Evolutionary conservation across 345 rosid species (phyloP).

Genomic region (Microcos paniculata): DNA sequence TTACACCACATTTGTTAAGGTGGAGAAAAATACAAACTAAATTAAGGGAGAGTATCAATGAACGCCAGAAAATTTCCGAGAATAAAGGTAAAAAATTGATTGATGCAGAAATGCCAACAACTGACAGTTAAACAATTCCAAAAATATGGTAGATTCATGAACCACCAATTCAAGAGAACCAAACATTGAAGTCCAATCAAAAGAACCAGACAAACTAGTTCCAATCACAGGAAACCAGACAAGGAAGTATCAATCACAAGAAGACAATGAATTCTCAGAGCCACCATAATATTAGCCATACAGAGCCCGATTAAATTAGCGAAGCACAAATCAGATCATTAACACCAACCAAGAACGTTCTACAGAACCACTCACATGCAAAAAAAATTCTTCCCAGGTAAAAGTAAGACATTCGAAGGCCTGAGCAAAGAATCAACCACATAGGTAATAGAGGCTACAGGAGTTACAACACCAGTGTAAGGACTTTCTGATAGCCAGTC

Average conservation of each 20-base stretch:
- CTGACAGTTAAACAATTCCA: background rate
- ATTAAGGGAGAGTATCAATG: background rate
- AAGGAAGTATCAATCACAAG: background rate
- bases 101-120: background rate
- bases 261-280: background rate
- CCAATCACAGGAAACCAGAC: background rate
- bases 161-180: background rate
- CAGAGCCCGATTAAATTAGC: background rate
- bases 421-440: background rate
- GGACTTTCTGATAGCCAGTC: background rate
- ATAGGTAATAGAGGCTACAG: background rate
- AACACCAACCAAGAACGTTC: background rate
- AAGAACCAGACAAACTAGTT: background rate
- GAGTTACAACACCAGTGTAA: background rate
- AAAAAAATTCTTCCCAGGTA: background rate
- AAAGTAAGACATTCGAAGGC: background rate
- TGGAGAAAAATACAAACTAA: background rate
- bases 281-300: background rate
- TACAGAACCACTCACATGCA: background rate
- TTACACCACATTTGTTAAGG: slow-evolving; percentile 19
- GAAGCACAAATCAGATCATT: background rate
- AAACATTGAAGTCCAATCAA: background rate
- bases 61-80: background rate
- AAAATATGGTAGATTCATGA: background rate
- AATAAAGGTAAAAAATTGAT: background rate